These are phyloP conservation scores for Sanghuangporus sanghuang DNA, from an alignment of 1,284 basidiomycete genomes.

Conservation along the genomic window DNA sequence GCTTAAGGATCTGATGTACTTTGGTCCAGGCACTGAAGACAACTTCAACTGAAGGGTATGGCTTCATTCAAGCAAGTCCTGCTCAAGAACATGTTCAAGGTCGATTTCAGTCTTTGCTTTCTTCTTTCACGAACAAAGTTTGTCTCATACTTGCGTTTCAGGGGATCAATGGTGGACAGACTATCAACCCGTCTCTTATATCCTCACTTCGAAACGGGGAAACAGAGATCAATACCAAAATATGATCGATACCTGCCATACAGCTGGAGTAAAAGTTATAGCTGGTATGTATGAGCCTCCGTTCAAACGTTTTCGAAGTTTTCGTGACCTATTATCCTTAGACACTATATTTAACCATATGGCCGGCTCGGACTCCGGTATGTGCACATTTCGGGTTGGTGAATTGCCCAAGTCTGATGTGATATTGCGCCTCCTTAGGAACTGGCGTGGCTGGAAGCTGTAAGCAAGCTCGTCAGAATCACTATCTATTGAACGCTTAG, in stretches of 20 bases:
- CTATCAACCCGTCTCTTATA: conserved; percentile 65
- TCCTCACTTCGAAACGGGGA: conserved; percentile 53
- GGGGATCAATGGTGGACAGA: conserved; percentile 61
- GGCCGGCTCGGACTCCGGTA: conserved; percentile 36
- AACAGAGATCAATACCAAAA: conserved; percentile 45
- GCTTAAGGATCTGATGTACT: neutral
- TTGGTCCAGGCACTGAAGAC: neutral
- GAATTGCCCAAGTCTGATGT: neutral
- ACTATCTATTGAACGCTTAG: conserved; percentile 6
- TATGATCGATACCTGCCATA: conserved; percentile 56
- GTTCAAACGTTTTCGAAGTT: conserved; percentile 17
- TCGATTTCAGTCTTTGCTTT: neutral
- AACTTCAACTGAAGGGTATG: conserved; percentile 38
- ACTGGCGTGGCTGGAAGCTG: conserved; percentile 43
- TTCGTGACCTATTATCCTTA: conserved; percentile 22
- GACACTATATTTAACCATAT: conserved; percentile 68
- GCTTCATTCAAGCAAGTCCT: conserved; percentile 51
- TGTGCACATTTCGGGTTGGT: neutral
- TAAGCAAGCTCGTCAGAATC: conserved; percentile 17
- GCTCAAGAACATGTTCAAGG: conserved; percentile 28
- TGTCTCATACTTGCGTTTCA: neutral
- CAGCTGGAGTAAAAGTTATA: conserved; percentile 56
- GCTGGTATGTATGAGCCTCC: conserved; percentile 35
- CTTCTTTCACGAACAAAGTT: neutral
- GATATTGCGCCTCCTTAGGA: conserved; percentile 25